Evolutionary conservation across 2,329 filamentous ascomycete species (phyloP).

Genomic region (Grosmannia huntii): DNA sequence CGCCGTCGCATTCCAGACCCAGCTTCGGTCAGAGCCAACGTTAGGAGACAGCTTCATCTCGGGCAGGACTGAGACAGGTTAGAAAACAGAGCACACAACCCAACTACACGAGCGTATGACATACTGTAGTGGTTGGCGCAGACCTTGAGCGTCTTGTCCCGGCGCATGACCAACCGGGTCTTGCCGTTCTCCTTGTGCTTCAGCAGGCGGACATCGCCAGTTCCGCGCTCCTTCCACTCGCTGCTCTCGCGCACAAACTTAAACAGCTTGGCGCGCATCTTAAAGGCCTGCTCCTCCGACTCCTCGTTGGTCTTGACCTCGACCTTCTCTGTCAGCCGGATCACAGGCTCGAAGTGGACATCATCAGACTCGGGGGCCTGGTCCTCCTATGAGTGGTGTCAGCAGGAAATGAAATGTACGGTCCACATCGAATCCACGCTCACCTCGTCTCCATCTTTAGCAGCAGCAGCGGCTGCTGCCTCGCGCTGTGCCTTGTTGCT

Average conservation of each 20-base stretch:
- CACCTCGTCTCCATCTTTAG: conserved; percentile 46
- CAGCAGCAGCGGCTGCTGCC: conserved; percentile 42
- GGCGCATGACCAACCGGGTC: conserved; percentile 94
- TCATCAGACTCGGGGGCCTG: conserved; percentile 79
- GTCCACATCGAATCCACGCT: conserved; percentile 8
- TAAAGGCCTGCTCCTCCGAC: conserved; percentile 92
- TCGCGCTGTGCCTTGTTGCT: conserved; percentile 70
- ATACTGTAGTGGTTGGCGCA: conserved; percentile 99
- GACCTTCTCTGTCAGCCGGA: conserved; percentile 91
- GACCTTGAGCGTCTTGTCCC: conserved; percentile 99
- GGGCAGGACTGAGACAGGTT: conserved; percentile 57
- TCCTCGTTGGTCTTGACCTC: conserved; percentile 98
- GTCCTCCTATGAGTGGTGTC: conserved; percentile 35
- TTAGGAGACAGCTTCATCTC: conserved; percentile 99
- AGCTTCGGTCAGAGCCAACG: conserved; percentile 93
- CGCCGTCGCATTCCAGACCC: conserved; percentile 97
- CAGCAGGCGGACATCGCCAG: conserved; percentile 86
- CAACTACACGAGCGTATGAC: background rate
- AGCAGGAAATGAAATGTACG: background rate
- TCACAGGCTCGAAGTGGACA: conserved; percentile 93
- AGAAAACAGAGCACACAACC: background rate
- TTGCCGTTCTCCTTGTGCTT: conserved; percentile 99
- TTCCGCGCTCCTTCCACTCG: conserved; percentile 99
- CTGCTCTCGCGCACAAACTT: conserved; percentile 83
- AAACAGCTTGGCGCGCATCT: conserved; percentile 99